These are phyloP conservation scores for Cucumis sativus DNA, from an alignment of 306 rosid species.

Conservation along the genomic window DNA sequence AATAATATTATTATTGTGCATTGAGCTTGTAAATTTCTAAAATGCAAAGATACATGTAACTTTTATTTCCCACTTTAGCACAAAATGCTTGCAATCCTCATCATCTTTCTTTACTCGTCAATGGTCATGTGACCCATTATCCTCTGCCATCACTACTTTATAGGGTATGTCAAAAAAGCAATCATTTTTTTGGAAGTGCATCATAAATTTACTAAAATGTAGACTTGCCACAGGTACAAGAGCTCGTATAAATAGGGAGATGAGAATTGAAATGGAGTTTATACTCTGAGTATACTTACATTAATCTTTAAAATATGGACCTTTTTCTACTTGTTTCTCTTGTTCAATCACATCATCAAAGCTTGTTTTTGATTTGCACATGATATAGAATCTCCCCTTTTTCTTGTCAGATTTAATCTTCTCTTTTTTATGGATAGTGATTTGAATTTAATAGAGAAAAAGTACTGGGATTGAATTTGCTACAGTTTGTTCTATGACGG, in stretches of 20 bases:
- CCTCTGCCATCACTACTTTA: background rate
- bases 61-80: background rate
- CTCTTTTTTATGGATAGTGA: background rate
- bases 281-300: background rate
- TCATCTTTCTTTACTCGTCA: background rate
- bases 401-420: background rate
- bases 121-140: background rate
- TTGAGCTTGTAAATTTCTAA: background rate
- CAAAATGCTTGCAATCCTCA: background rate
- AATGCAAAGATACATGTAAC: background rate
- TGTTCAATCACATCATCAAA: background rate
- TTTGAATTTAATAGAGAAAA: background rate
- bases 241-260: background rate
- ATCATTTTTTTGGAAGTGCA: background rate
- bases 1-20: background rate
- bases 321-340: background rate
- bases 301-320: background rate
- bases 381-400: background rate
- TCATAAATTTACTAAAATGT: background rate
- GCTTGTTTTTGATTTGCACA: background rate
- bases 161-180: background rate
- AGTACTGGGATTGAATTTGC: background rate
- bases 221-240: background rate
- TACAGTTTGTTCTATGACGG: background rate
- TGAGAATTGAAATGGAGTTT: background rate